Conservation (phyloP, 2,329 filamentous ascomycete genomes). For the Furcasterigmium sp. region DNA sequence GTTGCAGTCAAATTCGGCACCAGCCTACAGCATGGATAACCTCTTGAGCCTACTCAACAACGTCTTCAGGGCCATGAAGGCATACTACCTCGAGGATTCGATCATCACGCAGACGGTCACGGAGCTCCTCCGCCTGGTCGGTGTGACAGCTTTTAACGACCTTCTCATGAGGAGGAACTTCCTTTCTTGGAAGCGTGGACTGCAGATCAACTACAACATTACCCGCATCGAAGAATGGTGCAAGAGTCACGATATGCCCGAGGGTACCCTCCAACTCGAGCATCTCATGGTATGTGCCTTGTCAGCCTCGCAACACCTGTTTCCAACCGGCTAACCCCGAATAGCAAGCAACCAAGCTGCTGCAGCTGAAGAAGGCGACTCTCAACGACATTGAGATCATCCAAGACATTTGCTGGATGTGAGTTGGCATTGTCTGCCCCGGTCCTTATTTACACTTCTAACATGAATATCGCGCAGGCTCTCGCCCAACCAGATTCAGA, state of each 20-base stretch:
- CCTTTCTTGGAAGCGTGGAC: conserved; percentile 96
- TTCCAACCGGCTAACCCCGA: conserved; percentile 21
- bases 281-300: conserved; percentile 75
- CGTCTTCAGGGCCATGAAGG: conserved; percentile 98
- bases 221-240: conserved; percentile 99
- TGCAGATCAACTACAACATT: conserved; percentile 99
- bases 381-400: conserved; percentile 99
- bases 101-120: conserved; percentile 96
- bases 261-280: conserved; percentile 94
- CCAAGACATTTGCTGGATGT: conserved; percentile 99
- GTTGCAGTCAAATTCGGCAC: conserved; percentile 80
- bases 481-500: conserved; percentile 98
- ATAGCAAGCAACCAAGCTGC: conserved; percentile 93
- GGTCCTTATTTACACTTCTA: too few relatives aligned
- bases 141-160: conserved; percentile 97
- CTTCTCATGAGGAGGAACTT: conserved; percentile 97
- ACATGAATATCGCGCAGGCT: too few relatives aligned
- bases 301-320: background rate
- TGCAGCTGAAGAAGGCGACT: conserved; percentile 98
- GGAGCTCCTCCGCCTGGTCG: conserved; percentile 86
- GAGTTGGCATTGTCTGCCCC: conserved; percentile 38
- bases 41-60: conserved; percentile 92
- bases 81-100: conserved; percentile 92
- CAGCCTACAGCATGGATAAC: conserved; percentile 99
- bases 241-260: conserved; percentile 99